These are phyloP conservation scores for Suillus ampliporus DNA, from an alignment of 768 basidiomycete species.

Conservation along the genomic window DNA sequence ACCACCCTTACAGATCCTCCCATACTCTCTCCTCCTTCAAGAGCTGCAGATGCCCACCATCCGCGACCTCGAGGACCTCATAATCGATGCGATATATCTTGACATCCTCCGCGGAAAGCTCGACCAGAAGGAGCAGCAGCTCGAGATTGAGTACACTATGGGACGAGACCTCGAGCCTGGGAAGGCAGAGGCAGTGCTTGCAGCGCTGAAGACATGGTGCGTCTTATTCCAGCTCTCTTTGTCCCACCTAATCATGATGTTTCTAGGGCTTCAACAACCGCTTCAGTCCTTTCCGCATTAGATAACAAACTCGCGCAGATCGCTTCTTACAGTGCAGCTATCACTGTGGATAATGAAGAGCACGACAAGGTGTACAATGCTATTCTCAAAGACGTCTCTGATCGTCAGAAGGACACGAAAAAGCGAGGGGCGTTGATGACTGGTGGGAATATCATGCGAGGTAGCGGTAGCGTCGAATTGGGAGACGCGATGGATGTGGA, in stretches of 20 bases:
- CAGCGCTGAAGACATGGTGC: conserved; percentile 71
- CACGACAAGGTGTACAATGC: conserved; percentile 61
- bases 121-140: conserved; percentile 87
- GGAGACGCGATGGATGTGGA: conserved; percentile 69
- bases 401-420: conserved; percentile 65
- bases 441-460: conserved; percentile 17
- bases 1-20: conserved; percentile 65
- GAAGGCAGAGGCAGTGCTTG: conserved; percentile 62
- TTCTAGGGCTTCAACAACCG: conserved; percentile 71
- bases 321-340: conserved; percentile 46
- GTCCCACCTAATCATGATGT: conserved; percentile 18
- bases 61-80: conserved; percentile 92
- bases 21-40: conserved; percentile 75
- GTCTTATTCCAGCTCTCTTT: conserved; percentile 25
- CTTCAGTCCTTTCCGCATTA: conserved; percentile 71
- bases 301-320: conserved; percentile 70
- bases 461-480: background rate
- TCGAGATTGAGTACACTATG: conserved; percentile 92
- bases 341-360: conserved; percentile 50
- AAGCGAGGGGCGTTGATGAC: conserved; percentile 35
- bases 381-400: conserved; percentile 64
- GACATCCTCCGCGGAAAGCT: conserved; percentile 90
- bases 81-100: conserved; percentile 96
- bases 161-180: conserved; percentile 90
- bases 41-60: conserved; percentile 78